A percentile compares a stretch with the other conserved stretches of the same genome.
Conservation (phyloP, 2,329 filamentous ascomycete species). For the Botrytis tulipae region DNA sequence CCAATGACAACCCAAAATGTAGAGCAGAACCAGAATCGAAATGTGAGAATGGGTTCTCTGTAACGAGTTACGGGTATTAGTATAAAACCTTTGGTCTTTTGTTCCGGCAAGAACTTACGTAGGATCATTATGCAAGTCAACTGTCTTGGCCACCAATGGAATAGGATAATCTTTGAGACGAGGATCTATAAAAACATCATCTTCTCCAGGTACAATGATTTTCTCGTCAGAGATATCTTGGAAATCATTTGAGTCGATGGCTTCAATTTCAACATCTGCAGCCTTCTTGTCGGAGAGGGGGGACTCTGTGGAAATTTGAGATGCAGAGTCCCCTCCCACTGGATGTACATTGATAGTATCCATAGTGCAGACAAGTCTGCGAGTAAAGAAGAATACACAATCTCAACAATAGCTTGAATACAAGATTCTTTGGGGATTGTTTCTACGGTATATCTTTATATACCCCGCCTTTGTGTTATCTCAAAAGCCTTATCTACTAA, state of each 20-base stretch:
- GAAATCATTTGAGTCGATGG: conserved; percentile 4
- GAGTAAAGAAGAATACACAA: background rate
- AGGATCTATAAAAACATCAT: conserved; percentile 38
- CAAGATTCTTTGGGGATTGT: background rate
- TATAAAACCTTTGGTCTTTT: background rate
- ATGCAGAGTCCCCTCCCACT: background rate
- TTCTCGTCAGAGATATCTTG: conserved; percentile 17
- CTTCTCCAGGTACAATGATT: conserved; percentile 34
- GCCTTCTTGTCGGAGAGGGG: background rate
- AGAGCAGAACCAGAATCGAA: conserved; percentile 38
- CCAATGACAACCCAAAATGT: conserved; percentile 39
- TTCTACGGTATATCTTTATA: background rate
- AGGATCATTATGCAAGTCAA: conserved; percentile 39
- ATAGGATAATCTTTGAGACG: conserved; percentile 38
- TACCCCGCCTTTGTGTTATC: background rate
- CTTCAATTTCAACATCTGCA: conserved; percentile 4
- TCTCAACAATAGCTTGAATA: background rate
- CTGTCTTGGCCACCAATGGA: conserved; percentile 39
- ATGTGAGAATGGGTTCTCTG: conserved; percentile 40
- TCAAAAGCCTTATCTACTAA: background rate
- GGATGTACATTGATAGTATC: conserved; percentile 6
- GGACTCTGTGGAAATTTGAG: background rate
- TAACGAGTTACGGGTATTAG: background rate
- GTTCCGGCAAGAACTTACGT: conserved; percentile 25
- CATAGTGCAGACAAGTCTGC: background rate